Conservation (phyloP, 1,139 yeast genomes). For the Suhomyces terraborum region DNA sequence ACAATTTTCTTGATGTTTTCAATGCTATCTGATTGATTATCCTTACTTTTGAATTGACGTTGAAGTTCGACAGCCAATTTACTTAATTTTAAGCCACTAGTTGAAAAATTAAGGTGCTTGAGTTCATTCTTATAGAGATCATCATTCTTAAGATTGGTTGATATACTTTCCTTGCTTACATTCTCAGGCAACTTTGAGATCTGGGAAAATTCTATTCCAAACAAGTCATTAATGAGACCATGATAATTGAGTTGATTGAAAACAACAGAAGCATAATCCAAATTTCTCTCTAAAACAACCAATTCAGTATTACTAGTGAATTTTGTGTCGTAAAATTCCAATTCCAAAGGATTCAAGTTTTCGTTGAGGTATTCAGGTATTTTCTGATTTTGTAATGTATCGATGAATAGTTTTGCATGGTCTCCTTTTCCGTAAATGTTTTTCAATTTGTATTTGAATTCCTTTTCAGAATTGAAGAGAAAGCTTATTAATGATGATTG, state of each 20-base stretch:
- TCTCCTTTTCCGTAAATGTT: constrained; percentile 46
- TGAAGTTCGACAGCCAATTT: constrained; percentile 71
- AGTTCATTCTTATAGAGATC: constrained; percentile 39
- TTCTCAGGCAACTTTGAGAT: constrained; percentile 28
- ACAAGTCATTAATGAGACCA: constrained; percentile 78
- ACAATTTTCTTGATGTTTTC: constrained; percentile 74
- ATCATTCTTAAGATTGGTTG: constrained; percentile 10
- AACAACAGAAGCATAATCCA: constrained; percentile 72
- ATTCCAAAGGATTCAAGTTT: constrained; percentile 36
- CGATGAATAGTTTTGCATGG: constrained; percentile 36
- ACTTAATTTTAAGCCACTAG: constrained; percentile 74
- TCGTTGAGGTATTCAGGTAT: constrained; percentile 35
- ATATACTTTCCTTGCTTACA: constrained; percentile 1
- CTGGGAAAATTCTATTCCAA: constrained; percentile 36
- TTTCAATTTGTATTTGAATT: constrained; percentile 32
- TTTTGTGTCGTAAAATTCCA: constrained; percentile 37
- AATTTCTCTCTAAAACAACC: constrained; percentile 73
- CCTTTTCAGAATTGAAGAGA: constrained; percentile 18
- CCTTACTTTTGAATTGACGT: constrained; percentile 63
- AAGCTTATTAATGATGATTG: constrained; percentile 29
- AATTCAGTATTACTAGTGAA: constrained; percentile 56
- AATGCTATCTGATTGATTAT: constrained; percentile 50
- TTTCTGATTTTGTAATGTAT: constrained; percentile 26
- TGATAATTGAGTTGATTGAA: constrained; percentile 78
- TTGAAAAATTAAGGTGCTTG: constrained; percentile 72